Evolutionary conservation across 2,329 filamentous ascomycete species (phyloP).

Genomic region (Neonectria ditissima): DNA sequence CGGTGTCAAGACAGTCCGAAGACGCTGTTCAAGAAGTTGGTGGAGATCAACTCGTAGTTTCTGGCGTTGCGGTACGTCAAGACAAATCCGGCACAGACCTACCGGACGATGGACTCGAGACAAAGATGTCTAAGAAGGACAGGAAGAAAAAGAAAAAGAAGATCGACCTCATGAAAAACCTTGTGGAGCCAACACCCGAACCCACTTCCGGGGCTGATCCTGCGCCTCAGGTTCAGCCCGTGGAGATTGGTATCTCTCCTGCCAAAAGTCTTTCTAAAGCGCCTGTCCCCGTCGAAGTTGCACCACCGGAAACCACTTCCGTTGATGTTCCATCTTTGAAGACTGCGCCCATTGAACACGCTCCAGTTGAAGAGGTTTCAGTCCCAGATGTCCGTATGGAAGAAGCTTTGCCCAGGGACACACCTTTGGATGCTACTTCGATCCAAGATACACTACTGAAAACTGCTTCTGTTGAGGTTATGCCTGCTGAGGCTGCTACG

Average conservation of each 20-base stretch:
- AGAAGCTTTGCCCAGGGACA: neutral
- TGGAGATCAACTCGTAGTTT: neutral
- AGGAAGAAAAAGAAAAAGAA: conserved; percentile 39
- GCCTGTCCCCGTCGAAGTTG: neutral
- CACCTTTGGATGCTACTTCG: neutral
- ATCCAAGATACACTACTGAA: neutral
- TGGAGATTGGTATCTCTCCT: conserved; percentile 7
- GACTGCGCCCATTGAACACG: neutral
- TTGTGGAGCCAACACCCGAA: neutral
- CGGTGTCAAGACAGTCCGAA: neutral
- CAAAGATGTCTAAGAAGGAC: conserved; percentile 45
- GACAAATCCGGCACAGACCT: neutral
- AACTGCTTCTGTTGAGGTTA: neutral
- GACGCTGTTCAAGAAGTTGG: neutral
- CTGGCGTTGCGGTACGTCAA: neutral
- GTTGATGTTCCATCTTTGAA: neutral
- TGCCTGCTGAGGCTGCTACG: neutral
- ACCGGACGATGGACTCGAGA: conserved; percentile 8
- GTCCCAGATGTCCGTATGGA: neutral
- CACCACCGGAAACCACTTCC: neutral
- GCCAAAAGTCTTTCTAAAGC: neutral
- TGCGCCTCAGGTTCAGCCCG: neutral
- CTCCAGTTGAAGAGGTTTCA: neutral
- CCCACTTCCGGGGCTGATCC: neutral
- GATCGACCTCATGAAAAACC: neutral